Base-by-base conservation (phyloP, 371 early-diverging fungal species). In the Rhizopus microsporus region DNA sequence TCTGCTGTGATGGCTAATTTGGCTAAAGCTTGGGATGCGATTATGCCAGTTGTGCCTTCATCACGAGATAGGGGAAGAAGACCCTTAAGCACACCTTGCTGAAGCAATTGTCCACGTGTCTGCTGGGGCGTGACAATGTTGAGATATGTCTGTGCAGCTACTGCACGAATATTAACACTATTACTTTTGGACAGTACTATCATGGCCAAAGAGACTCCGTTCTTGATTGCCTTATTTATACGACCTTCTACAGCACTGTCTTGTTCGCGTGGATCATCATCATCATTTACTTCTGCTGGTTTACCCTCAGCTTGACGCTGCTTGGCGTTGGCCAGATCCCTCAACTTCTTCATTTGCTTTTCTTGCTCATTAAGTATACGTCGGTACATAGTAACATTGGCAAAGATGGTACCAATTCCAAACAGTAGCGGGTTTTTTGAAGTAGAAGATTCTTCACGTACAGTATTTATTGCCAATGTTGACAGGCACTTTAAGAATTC, bases 1-100 rank as follows among this genome's bases (percentile, higher is more conserved):
- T 96, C 90, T 16, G 89, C 80, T 1, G 96, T 92, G 54, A 96
- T 95, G 17, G 93, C 94, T 7, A 95, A 76, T 57, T 93, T 93
- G 8, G 97, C 96, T 40, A 96, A 72, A 1, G 96, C 93, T 42
- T 93, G 94, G 0, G 91, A 82, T 0, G 92, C 91, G 0, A 61
- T 17, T 13, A 66, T 33, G 1, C 78, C 63, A 0, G 52, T 56
- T 45, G 57, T 60, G 13, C 63, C 62, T 29, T 72, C 55, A 32
- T 75, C 54, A 15, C 53, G 62, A 1, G 81, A 67, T 29, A 87
- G 55, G 2, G 76, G 73, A 16, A 91, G 57, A 34, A 97, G 74
- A 0, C 78, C 69, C 7, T 80, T 86, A 12, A 88, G 84, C 16
- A 82, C 86, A 15, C 97, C 96, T 57, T 89, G 91, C 64, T 95